Percentiles rank a stretch among this genome's conserved stretches.
Evolutionary conservation across 2,329 filamentous ascomycete species (phyloP).

Genomic region (Bipolaris zeicola): DNA sequence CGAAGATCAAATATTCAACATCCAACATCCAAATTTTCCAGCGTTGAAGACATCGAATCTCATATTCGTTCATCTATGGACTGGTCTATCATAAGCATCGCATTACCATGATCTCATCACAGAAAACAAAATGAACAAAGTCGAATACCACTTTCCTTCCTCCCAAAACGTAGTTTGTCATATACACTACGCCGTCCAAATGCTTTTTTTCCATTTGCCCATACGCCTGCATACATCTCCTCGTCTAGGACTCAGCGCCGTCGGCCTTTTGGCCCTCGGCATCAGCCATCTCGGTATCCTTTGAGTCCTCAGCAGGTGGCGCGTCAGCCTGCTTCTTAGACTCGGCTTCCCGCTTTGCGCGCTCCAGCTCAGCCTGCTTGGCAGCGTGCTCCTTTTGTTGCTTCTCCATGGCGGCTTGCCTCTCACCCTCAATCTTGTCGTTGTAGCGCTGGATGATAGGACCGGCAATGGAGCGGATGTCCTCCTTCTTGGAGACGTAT

Average conservation of each 20-base stretch:
- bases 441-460: constrained; percentile 94
- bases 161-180: constrained; percentile 11
- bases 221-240: constrained; percentile 10
- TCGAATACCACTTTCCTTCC: constrained; percentile 12
- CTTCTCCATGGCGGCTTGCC: constrained; percentile 69
- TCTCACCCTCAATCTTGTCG: constrained; percentile 89
- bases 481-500: constrained; percentile 94
- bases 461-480: constrained; percentile 87
- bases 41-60: constrained; percentile 3
- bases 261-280: constrained; percentile 53
- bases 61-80: constrained; percentile 31
- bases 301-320: constrained; percentile 38
- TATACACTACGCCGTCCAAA: constrained; percentile 22
- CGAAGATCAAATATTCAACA: neutral
- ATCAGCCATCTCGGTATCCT: constrained; percentile 66
- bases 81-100: constrained; percentile 38
- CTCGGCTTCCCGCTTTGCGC: constrained; percentile 78
- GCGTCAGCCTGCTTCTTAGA: constrained; percentile 61
- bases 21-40: neutral
- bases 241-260: constrained; percentile 42
- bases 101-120: constrained; percentile 32
- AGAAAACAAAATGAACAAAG: constrained; percentile 10
- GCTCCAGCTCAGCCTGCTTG: constrained; percentile 70
- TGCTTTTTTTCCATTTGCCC: constrained; percentile 27
- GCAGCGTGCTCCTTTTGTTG: constrained; percentile 70